Percentiles rank a stretch among this genome's conserved stretches.
Conservation (phyloP, 73 alveolate species). For the Paramecium pentaurelia region DNA sequence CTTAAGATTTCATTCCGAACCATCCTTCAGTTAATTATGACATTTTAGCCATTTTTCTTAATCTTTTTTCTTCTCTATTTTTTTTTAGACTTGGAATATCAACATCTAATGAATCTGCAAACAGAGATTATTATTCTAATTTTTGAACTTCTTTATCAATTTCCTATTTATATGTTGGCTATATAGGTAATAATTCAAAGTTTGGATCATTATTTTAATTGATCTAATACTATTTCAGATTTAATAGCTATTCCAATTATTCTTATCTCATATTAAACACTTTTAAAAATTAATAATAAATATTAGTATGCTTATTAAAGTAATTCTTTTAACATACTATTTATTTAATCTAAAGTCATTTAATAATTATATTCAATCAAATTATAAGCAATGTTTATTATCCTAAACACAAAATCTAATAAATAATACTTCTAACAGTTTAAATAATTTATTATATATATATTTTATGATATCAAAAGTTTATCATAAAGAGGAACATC, state of each 20-base stretch:
- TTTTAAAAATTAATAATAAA: not conserved
- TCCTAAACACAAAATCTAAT: not conserved
- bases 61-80: slow-evolving; percentile 15
- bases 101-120: slow-evolving; percentile 5
- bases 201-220: not conserved
- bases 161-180: slow-evolving; percentile 2
- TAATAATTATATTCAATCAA: not conserved
- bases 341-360: not conserved
- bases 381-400: not conserved
- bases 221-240: not conserved
- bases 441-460: not conserved
- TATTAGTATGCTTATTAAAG: not conserved
- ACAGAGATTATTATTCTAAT: not conserved
- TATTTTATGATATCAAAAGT: not conserved
- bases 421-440: not conserved
- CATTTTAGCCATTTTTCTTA: slow-evolving; percentile 8
- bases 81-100: not conserved
- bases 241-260: not conserved
- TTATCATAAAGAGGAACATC: not conserved
- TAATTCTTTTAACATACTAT: not conserved
- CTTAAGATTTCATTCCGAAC: slow-evolving; percentile 45
- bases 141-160: not conserved
- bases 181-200: not conserved
- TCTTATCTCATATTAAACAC: not conserved
- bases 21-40: slow-evolving; percentile 15